Conservation (phyloP, 306 rosid species). For the Morella rubra region DNA sequence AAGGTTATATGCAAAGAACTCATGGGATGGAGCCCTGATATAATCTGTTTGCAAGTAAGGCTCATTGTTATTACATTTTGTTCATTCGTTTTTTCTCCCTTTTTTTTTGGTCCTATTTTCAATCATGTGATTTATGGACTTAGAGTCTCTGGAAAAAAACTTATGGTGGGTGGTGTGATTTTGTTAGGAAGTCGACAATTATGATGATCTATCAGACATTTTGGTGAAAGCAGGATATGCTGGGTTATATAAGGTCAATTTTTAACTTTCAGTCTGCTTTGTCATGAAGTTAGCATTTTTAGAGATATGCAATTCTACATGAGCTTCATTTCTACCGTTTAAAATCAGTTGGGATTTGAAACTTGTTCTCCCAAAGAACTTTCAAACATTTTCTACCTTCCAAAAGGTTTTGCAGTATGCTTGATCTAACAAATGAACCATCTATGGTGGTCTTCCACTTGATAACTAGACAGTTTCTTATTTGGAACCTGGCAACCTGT, state of each 20-base stretch:
- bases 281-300: not conserved
- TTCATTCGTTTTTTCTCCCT: not conserved
- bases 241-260: conserved; percentile 66
- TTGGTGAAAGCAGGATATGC: conserved; percentile 70
- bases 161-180: conserved; percentile 8
- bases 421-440: not conserved
- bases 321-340: not conserved
- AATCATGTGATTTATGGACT: not conserved
- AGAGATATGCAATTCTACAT: not conserved
- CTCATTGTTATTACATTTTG: not conserved
- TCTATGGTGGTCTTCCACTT: not conserved
- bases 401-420: conserved; percentile 1
- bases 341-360: not conserved
- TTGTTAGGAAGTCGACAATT: conserved; percentile 83
- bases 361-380: not conserved
- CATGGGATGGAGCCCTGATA: conserved; percentile 59
- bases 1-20: conserved; percentile 64
- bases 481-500: conserved; percentile 30
- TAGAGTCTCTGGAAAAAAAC: conserved; percentile 2
- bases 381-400: not conserved
- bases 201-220: conserved; percentile 51
- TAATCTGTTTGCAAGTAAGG: conserved; percentile 76
- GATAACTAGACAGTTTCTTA: conserved; percentile 3
- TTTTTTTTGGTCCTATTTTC: not conserved
- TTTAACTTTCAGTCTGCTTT: conserved; percentile 11